A percentile compares a stretch with the other conserved stretches of the same genome.
These are phyloP conservation scores for Mycena galopus DNA, from an alignment of 768 basidiomycete species.

Conservation along the genomic window DNA sequence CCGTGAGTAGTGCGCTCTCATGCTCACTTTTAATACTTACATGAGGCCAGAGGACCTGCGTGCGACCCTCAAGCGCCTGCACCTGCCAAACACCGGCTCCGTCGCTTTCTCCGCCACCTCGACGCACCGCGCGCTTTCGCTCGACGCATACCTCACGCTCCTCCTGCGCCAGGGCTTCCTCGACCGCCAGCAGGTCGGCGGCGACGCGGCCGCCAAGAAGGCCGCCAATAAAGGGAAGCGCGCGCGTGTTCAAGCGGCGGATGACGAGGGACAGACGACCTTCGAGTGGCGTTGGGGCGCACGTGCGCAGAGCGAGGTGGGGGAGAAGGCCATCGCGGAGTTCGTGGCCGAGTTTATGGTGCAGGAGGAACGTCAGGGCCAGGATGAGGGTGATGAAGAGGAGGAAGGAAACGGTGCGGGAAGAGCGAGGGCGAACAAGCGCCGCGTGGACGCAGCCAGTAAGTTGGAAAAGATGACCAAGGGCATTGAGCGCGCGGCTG, in stretches of 20 bases:
- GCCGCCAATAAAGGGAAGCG: conserved; percentile 61
- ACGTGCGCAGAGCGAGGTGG: conserved; percentile 84
- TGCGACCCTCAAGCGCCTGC: conserved; percentile 75
- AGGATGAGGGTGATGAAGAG: conserved; percentile 49
- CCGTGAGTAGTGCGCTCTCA: conserved; percentile 59
- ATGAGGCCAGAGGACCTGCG: conserved; percentile 75
- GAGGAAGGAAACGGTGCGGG: conserved; percentile 45
- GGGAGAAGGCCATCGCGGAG: conserved; percentile 78
- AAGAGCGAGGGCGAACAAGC: conserved; percentile 36
- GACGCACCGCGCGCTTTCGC: conserved; percentile 62
- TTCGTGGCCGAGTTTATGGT: conserved; percentile 90
- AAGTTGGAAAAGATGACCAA: conserved; percentile 60
- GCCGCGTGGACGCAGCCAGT: conserved; percentile 48
- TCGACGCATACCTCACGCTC: conserved; percentile 75
- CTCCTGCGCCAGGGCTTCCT: conserved; percentile 84
- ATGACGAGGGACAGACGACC: conserved; percentile 43
- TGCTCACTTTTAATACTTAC: neutral
- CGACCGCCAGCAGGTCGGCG: conserved; percentile 70
- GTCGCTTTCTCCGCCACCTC: conserved; percentile 67
- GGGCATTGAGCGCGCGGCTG: conserved; percentile 75
- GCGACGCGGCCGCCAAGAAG: conserved; percentile 51
- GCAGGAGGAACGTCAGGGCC: conserved; percentile 48
- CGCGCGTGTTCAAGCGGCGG: conserved; percentile 61
- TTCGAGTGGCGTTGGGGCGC: conserved; percentile 81
- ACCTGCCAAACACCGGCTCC: conserved; percentile 62